Base-by-base conservation (phyloP, 2,329 filamentous ascomycete species). In the Helotiales sp. region DNA sequence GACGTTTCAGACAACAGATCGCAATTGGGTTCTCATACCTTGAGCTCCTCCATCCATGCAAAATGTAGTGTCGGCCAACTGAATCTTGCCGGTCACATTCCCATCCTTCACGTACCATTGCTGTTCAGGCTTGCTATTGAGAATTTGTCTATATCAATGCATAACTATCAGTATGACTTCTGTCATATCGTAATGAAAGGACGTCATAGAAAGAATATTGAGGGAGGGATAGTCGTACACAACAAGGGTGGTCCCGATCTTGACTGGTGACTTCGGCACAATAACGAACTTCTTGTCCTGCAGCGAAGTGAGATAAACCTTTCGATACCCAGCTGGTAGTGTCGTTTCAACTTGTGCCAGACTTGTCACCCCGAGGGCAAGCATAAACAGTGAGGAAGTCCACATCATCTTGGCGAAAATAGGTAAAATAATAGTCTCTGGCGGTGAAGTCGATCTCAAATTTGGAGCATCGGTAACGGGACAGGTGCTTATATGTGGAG, bases 71-170 rank as follows among this genome's bases (percentile, higher is more conserved):
- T 49, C 55, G 10, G 65, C 66, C 45, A 68, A 50, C 34, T 68
- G 68, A 47, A 72, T 70, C 3, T 61, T 60, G 7, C 30, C 52
- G 2, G 52, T 55, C 52, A 49, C 60, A 57, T 69, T 70, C 6
- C 70, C 70, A n/a, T 62, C 62, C 52, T 69, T 69, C 43, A 72
- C 47, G 60, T 70, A 70, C 70, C 70, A 72, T 50, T 70, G 68
- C 32, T 72, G 68, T 3, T 63, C 64, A 4, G 66, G 49, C 22
- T 63, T 72, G 13, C 57, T 68, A 13, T 32, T 61, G 6, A 64
- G 58, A 11, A 62, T 70, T 26, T 72, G 64, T 2, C 70, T 71
- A 49, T 11, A 50, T 17, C 17, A 2, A 17, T 7, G 17, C 7
- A n/a, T 7, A 7, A 7, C 6, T 1, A 30, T 52, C 26, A 32